Conservation (phyloP, 2,329 filamentous ascomycete species). For the Fusarium sp. region DNA sequence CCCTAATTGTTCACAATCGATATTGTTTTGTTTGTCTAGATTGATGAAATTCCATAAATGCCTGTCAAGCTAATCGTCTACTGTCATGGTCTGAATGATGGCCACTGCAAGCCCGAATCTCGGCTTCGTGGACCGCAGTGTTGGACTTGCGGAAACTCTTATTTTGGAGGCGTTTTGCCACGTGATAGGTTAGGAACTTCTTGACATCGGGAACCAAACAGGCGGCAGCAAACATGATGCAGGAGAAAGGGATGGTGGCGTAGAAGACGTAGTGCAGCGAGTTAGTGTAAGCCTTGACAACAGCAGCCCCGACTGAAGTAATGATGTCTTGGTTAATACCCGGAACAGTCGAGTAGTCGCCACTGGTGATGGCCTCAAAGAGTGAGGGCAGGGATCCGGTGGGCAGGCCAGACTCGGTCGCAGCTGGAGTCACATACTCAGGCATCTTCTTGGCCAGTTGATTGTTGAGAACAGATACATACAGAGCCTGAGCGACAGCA, state of each 20-base stretch:
- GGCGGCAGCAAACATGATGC: slow-evolving; percentile 52
- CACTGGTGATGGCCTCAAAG: slow-evolving; percentile 48
- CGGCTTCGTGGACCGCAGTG: background rate
- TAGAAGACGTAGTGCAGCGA: slow-evolving; percentile 58
- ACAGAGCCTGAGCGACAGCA: slow-evolving; percentile 52
- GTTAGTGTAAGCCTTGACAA: slow-evolving; percentile 55
- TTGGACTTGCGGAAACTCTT: slow-evolving; percentile 18
- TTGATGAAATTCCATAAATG: no score
- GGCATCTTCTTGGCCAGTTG: slow-evolving; percentile 49
- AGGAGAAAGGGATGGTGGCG: slow-evolving; percentile 53
- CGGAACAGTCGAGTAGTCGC: slow-evolving; percentile 48
- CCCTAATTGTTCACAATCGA: no score
- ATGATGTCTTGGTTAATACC: slow-evolving; percentile 50
- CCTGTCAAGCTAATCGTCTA: no score
- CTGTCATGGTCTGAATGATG: background rate
- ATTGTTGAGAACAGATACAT: slow-evolving; percentile 52
- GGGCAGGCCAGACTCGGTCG: slow-evolving; percentile 51
- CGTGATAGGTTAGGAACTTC: slow-evolving; percentile 55
- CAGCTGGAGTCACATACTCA: slow-evolving; percentile 49
- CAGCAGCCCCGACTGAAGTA: slow-evolving; percentile 48
- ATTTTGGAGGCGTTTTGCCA: slow-evolving; percentile 56
- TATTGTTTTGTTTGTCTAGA: no score
- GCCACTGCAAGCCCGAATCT: background rate
- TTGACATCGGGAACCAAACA: slow-evolving; percentile 56
- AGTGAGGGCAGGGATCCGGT: slow-evolving; percentile 47